Evolutionary conservation across 2,329 filamentous ascomycete genomes (phyloP).

Genomic region (Fusarium nelsonii): DNA sequence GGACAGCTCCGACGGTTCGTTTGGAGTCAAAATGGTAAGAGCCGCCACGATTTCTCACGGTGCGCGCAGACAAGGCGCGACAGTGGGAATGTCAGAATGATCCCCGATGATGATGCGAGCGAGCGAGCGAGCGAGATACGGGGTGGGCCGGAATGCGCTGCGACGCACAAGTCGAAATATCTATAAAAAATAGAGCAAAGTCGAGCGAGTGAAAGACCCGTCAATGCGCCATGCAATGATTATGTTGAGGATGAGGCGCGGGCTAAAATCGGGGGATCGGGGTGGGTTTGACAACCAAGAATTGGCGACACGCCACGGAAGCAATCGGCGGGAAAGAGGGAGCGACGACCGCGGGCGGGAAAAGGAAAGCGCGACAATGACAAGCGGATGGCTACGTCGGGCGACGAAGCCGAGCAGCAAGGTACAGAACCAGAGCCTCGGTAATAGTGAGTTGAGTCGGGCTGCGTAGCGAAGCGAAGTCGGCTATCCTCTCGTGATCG

Average conservation of each 20-base stretch:
- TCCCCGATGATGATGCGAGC: slow-evolving; percentile 5
- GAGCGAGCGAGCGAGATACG: slow-evolving; percentile 23
- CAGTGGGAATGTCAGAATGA: slow-evolving; percentile 33
- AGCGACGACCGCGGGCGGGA: slow-evolving; percentile 39
- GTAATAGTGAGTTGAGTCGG: background rate
- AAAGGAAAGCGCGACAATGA: slow-evolving; percentile 38
- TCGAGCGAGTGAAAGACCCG: slow-evolving; percentile 37
- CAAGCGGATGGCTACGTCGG: slow-evolving; percentile 27
- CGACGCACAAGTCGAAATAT: slow-evolving; percentile 35
- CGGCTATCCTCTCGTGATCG: slow-evolving; percentile 5
- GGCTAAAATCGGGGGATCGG: slow-evolving; percentile 38
- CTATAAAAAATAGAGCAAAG: slow-evolving; percentile 14
- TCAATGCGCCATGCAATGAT: slow-evolving; percentile 53
- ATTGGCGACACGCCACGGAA: slow-evolving; percentile 47
- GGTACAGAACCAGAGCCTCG: slow-evolving; percentile 23
- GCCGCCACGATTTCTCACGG: slow-evolving; percentile 64
- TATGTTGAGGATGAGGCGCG: slow-evolving; percentile 32
- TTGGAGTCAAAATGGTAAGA: slow-evolving; percentile 66
- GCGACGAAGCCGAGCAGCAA: slow-evolving; percentile 25
- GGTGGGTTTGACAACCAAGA: slow-evolving; percentile 32
- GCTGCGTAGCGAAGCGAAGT: slow-evolving; percentile 6
- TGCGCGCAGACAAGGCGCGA: slow-evolving; percentile 50
- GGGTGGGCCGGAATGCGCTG: slow-evolving; percentile 28
- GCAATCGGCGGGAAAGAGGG: slow-evolving; percentile 37
- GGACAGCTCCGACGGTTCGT: slow-evolving; percentile 66